Conservation (phyloP, 331 rosid genomes). For the Stylosanthes scabra region DNA sequence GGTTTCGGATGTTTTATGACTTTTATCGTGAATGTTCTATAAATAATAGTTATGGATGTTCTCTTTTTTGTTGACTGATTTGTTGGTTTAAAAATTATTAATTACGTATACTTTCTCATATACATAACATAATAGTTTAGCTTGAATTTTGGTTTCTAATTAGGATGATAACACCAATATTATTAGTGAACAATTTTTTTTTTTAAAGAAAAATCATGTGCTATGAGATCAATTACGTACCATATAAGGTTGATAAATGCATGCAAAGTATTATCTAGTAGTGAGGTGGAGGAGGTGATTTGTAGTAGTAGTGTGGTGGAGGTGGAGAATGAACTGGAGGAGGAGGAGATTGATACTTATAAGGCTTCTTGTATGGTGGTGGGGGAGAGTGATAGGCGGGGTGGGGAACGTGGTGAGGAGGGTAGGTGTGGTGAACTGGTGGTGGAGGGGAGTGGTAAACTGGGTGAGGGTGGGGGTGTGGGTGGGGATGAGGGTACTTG, state of each 20-base stretch:
- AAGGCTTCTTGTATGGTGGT: slow-evolving; percentile 24
- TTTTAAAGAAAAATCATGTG: neutral
- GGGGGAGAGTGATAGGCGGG: slow-evolving; percentile 47
- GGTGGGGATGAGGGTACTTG: slow-evolving; percentile 4
- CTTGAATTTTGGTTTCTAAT: too few species aligned
- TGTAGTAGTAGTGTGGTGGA: slow-evolving; percentile 42
- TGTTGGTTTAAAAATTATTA: too few species aligned
- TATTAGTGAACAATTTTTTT: too few species aligned
- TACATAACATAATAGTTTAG: too few species aligned
- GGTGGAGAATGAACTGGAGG: slow-evolving; percentile 43
- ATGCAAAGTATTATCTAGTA: slow-evolving; percentile 45
- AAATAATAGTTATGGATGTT: too few species aligned
- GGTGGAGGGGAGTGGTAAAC: slow-evolving; percentile 22
- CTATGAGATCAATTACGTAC: slow-evolving; percentile 46
- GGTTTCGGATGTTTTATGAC: too few species aligned
- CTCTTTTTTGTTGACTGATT: too few species aligned
- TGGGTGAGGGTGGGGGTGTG: slow-evolving; percentile 22
- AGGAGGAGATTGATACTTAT: slow-evolving; percentile 28
- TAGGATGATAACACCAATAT: too few species aligned
- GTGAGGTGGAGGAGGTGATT: slow-evolving; percentile 77
- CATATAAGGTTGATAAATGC: slow-evolving; percentile 26
- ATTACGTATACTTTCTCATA: too few species aligned
- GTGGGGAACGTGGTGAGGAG: neutral
- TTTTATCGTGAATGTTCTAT: too few species aligned
- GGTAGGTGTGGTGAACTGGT: slow-evolving; percentile 15